Conservation (phyloP, 139 green algal species). For the Tetraselmis striata region DNA sequence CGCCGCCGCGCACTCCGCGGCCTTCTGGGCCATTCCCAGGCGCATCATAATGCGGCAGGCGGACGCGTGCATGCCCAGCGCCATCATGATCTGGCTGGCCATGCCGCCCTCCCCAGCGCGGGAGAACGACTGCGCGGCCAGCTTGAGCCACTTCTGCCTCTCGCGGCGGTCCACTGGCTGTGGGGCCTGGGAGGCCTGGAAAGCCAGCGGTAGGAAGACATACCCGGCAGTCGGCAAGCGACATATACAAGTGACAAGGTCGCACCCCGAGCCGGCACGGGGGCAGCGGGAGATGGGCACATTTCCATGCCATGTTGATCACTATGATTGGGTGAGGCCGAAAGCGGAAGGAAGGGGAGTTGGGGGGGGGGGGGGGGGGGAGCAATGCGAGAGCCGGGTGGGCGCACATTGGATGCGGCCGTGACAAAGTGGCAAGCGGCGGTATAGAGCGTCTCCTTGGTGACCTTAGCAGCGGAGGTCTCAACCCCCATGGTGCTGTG, state of each 20-base stretch:
- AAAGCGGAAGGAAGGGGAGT: too few species aligned
- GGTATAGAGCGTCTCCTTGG: background rate
- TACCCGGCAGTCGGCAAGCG: too few species aligned
- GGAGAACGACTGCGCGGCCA: background rate
- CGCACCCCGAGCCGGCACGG: too few species aligned
- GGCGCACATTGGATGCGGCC: background rate
- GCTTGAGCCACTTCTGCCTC: constrained; percentile 1
- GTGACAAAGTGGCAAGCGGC: background rate
- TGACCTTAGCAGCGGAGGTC: background rate
- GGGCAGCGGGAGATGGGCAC: too few species aligned
- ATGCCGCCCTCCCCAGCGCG: background rate
- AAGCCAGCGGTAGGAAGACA: too few species aligned
- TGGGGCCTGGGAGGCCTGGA: background rate
- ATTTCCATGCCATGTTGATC: too few species aligned
- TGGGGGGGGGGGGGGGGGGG: too few species aligned
- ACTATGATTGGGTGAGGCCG: too few species aligned
- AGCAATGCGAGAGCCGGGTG: too few species aligned
- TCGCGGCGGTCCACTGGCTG: background rate
- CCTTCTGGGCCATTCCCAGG: constrained; percentile 2
- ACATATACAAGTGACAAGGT: too few species aligned
- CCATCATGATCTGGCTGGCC: background rate
- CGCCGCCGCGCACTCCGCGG: background rate
- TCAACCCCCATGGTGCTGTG: background rate
- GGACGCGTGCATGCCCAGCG: background rate
- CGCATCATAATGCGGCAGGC: constrained; percentile 1